Evolutionary conservation across 352 stramenopile genomes (phyloP).

Genomic region (Pythium plurisporium): DNA sequence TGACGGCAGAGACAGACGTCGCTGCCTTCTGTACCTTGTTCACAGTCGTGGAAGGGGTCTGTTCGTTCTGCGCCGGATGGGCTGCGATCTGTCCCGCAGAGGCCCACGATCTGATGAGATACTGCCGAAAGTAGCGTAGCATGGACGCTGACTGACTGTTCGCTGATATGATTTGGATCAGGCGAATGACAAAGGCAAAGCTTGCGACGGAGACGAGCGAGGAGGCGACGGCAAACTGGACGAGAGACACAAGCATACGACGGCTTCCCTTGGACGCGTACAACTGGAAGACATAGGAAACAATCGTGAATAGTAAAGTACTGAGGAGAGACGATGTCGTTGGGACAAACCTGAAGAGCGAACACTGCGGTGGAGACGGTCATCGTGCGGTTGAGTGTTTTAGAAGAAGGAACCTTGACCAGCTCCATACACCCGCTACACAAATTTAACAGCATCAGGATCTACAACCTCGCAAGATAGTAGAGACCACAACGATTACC

Average conservation of each 20-base stretch:
- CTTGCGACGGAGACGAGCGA: conserved; percentile 65
- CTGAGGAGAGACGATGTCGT: too few relatives aligned
- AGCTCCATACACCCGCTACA: conserved; percentile 50
- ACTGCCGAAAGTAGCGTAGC: conserved; percentile 22
- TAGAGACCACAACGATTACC: neutral
- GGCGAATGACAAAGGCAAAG: conserved; percentile 26
- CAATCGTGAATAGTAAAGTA: too few relatives aligned
- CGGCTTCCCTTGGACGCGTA: conserved; percentile 65
- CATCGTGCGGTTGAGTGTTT: conserved; percentile 59
- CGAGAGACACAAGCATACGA: conserved; percentile 45
- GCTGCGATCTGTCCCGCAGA: conserved; percentile 18
- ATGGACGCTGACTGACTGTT: conserved; percentile 14
- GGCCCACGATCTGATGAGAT: conserved; percentile 19
- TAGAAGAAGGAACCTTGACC: conserved; percentile 51
- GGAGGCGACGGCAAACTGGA: conserved; percentile 56
- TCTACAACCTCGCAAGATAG: neutral
- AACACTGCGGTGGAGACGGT: conserved; percentile 66
- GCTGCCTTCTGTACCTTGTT: conserved; percentile 27
- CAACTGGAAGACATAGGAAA: conserved; percentile 28
- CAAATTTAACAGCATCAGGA: neutral
- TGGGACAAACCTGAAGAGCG: conserved; percentile 42
- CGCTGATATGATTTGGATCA: conserved; percentile 22
- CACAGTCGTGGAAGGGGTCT: conserved; percentile 8
- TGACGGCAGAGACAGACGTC: conserved; percentile 37
- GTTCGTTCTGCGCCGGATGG: conserved; percentile 2